phyloP scores from a whole-genome alignment of 129 eudicot species.

The Lactuca sativa region DNA sequence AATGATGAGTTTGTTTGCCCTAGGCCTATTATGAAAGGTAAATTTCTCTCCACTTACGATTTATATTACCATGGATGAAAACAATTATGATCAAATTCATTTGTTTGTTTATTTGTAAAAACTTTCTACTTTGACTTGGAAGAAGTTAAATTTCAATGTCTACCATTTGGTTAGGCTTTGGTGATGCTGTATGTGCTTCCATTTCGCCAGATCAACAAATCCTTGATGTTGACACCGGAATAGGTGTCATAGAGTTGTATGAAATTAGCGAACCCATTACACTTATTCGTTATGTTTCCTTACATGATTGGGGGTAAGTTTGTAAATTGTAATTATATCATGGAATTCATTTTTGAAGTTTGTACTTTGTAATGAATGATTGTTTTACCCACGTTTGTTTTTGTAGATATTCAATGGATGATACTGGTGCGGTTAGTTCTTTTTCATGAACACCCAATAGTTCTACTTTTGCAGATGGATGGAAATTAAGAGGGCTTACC shows the following conservation, averaged over 20 bases:
- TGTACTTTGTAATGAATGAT: not conserved
- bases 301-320: slow-evolving; percentile 98
- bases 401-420: slow-evolving; percentile 84
- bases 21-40: slow-evolving; percentile 49
- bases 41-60: slow-evolving; percentile 58
- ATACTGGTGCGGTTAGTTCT: slow-evolving; percentile 86
- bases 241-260: too few species aligned
- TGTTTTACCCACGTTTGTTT: slow-evolving; percentile 9
- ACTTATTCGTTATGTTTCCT: slow-evolving; percentile 75
- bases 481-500: slow-evolving; percentile 90
- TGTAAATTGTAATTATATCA: not conserved
- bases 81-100: slow-evolving; percentile 45
- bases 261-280: slow-evolving; percentile 69
- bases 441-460: slow-evolving; percentile 94
- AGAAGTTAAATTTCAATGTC: slow-evolving; percentile 51
- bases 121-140: slow-evolving; percentile 63
- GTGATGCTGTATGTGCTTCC: slow-evolving; percentile 67
- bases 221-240: too few species aligned
- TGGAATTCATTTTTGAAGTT: slow-evolving; percentile 5
- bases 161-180: slow-evolving; percentile 43
- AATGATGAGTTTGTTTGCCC: slow-evolving; percentile 81
- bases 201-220: too few species aligned
- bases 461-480: slow-evolving; percentile 96
- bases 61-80: slow-evolving; percentile 87
- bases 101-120: slow-evolving; percentile 85